Percentiles rank a stretch among this genome's conserved stretches.
Evolutionary conservation across 768 basidiomycete genomes (phyloP).

Genomic region (Paxillus rubicundulus): DNA sequence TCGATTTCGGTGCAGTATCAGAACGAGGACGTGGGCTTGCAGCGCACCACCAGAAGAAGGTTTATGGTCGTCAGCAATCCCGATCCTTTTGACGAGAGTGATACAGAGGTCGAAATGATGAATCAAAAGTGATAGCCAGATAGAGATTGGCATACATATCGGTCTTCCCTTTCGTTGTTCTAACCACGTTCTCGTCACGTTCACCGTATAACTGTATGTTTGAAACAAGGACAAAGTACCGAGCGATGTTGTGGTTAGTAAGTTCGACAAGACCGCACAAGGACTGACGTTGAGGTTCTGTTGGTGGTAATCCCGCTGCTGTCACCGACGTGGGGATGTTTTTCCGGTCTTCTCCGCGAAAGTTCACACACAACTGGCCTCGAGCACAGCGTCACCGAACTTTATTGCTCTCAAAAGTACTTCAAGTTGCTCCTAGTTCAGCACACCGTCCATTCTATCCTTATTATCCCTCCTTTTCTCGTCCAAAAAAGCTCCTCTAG

Average conservation of each 20-base stretch:
- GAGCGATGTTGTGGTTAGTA: neutral
- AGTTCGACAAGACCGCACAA: no score
- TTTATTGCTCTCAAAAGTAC: conserved; percentile 10
- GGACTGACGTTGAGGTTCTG: no score
- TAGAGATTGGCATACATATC: neutral
- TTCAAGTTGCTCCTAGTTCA: neutral
- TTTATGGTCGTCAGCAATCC: conserved; percentile 31
- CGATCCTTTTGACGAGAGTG: conserved; percentile 28
- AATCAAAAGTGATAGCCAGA: conserved; percentile 6
- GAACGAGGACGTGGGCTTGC: conserved; percentile 14
- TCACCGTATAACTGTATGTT: neutral
- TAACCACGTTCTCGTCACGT: neutral
- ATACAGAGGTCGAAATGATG: conserved; percentile 20
- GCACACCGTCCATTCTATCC: conserved; percentile 3
- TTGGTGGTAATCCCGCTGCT: no score
- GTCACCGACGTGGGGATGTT: neutral
- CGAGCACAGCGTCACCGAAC: conserved; percentile 27
- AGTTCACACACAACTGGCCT: conserved; percentile 25
- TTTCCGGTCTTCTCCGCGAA: conserved; percentile 27
- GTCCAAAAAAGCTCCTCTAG: neutral
- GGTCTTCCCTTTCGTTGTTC: neutral
- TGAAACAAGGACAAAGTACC: neutral
- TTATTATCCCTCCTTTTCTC: conserved; percentile 11
- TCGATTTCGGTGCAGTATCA: conserved; percentile 8
- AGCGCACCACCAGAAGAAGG: conserved; percentile 21